Evolutionary conservation across 2,329 filamentous ascomycete species (phyloP).

Genomic region (Dothidotthia symphoricarpi): DNA sequence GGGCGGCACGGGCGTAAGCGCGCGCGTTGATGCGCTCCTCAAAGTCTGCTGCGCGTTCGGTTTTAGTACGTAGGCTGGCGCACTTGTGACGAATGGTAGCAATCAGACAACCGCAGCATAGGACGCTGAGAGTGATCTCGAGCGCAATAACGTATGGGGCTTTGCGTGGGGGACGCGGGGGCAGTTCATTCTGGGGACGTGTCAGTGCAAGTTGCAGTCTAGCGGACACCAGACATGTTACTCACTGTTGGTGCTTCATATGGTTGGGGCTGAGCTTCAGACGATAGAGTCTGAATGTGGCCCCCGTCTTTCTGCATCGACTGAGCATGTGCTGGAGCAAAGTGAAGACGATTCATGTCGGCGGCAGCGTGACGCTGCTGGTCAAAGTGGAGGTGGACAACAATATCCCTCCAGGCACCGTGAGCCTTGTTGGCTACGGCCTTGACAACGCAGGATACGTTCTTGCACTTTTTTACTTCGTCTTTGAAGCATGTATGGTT

Average conservation of each 20-base stretch:
- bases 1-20: constrained; percentile 55
- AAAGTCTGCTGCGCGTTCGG: constrained; percentile 53
- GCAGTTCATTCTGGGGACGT: constrained; percentile 9
- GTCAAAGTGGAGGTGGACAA: constrained; percentile 29
- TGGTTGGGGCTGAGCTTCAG: constrained; percentile 9
- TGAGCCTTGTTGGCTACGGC: constrained; percentile 40
- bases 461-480: constrained; percentile 45
- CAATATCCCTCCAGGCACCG: constrained; percentile 33
- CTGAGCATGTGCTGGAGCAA: constrained; percentile 20
- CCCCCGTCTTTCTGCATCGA: not conserved
- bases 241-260: constrained; percentile 13
- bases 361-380: constrained; percentile 14
- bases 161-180: constrained; percentile 23
- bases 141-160: constrained; percentile 43
- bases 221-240: not conserved
- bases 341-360: constrained; percentile 29
- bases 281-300: too few relatives aligned
- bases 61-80: constrained; percentile 51
- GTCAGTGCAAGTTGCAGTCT: too few relatives aligned
- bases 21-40: constrained; percentile 55
- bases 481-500: constrained; percentile 37
- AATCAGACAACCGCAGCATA: constrained; percentile 48
- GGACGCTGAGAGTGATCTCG: constrained; percentile 45
- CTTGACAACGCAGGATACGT: constrained; percentile 45
- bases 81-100: constrained; percentile 49